These are phyloP conservation scores for Didymella pomorum DNA, from an alignment of 2,329 filamentous ascomycete species.

Conservation along the genomic window DNA sequence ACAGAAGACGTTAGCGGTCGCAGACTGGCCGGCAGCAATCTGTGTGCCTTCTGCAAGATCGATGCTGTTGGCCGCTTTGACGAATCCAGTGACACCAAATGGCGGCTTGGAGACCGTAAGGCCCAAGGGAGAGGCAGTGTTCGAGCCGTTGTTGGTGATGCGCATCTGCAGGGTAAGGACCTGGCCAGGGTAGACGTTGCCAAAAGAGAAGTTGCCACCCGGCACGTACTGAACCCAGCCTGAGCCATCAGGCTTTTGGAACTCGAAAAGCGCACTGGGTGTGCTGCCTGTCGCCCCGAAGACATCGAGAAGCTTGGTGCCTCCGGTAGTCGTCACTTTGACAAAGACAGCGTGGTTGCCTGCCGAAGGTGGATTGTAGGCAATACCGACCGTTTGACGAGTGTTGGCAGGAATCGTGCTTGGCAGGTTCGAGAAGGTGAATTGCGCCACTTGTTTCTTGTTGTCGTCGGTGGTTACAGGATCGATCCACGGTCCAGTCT, in stretches of 20 bases:
- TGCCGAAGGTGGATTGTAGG: constrained; percentile 57
- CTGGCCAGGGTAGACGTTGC: constrained; percentile 63
- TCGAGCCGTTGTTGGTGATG: constrained; percentile 60
- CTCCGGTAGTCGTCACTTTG: constrained; percentile 60
- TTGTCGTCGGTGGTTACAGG: constrained; percentile 49
- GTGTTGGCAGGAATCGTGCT: constrained; percentile 53
- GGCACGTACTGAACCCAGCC: constrained; percentile 56
- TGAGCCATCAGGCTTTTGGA: constrained; percentile 61
- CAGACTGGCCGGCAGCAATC: constrained; percentile 59
- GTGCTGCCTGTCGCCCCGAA: constrained; percentile 60
- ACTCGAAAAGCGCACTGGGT: constrained; percentile 62
- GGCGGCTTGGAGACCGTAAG: constrained; percentile 69
- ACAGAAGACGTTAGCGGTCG: constrained; percentile 63
- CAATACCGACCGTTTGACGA: constrained; percentile 54
- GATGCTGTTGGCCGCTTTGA: constrained; percentile 63
- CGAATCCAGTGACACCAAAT: constrained; percentile 63
- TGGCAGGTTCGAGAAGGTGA: constrained; percentile 60
- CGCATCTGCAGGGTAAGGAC: constrained; percentile 60
- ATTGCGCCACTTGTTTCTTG: constrained; percentile 55
- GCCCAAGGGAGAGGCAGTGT: constrained; percentile 11
- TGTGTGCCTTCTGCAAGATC: constrained; percentile 66
- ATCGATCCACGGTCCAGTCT: constrained; percentile 57
- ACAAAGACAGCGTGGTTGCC: constrained; percentile 63
- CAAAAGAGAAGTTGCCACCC: constrained; percentile 62
- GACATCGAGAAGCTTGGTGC: constrained; percentile 58